Evolutionary conservation across 306 rosid genomes (phyloP).

Genomic region (Trifolium repens): DNA sequence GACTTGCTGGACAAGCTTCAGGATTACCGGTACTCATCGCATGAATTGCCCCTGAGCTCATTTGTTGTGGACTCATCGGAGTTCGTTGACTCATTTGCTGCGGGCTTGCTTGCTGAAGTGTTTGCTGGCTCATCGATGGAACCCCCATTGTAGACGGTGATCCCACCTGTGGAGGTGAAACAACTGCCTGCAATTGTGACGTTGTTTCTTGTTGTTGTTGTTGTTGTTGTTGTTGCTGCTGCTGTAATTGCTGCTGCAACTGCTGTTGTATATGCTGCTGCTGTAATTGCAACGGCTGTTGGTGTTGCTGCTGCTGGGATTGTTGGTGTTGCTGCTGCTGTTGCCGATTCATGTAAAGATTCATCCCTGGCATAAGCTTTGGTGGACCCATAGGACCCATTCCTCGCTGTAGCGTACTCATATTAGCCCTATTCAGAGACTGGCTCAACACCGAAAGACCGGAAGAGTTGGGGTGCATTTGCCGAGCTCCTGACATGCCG

Average conservation of each 20-base stretch:
- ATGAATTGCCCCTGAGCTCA: slow-evolving; percentile 91
- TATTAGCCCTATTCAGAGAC: slow-evolving; percentile 60
- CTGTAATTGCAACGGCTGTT: slow-evolving; percentile 39
- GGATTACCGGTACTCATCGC: slow-evolving; percentile 86
- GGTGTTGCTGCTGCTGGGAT: slow-evolving; percentile 43
- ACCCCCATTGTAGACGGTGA: slow-evolving; percentile 90
- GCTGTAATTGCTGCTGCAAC: slow-evolving; percentile 45
- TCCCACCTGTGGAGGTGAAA: slow-evolving; percentile 88
- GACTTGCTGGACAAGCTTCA: slow-evolving; percentile 93
- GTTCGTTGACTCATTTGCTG: slow-evolving; percentile 95
- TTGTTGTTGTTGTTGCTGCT: slow-evolving; percentile 64
- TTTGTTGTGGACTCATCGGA: slow-evolving; percentile 91
- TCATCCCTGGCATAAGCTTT: slow-evolving; percentile 67
- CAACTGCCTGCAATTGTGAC: slow-evolving; percentile 77
- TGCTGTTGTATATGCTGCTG: slow-evolving; percentile 45
- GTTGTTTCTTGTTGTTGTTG: slow-evolving; percentile 81
- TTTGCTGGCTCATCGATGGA: slow-evolving; percentile 72
- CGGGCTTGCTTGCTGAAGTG: slow-evolving; percentile 79
- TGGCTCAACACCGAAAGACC: slow-evolving; percentile 76
- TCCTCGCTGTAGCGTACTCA: slow-evolving; percentile 72
- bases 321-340: slow-evolving; percentile 59
- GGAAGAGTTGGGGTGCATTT: slow-evolving; percentile 67
- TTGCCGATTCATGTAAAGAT: slow-evolving; percentile 71
- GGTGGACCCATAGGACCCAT: slow-evolving; percentile 91
- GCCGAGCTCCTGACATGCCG: slow-evolving; percentile 76